phyloP scores from a whole-genome alignment of 176 grass and related monocot species.

The Secale cereale region DNA sequence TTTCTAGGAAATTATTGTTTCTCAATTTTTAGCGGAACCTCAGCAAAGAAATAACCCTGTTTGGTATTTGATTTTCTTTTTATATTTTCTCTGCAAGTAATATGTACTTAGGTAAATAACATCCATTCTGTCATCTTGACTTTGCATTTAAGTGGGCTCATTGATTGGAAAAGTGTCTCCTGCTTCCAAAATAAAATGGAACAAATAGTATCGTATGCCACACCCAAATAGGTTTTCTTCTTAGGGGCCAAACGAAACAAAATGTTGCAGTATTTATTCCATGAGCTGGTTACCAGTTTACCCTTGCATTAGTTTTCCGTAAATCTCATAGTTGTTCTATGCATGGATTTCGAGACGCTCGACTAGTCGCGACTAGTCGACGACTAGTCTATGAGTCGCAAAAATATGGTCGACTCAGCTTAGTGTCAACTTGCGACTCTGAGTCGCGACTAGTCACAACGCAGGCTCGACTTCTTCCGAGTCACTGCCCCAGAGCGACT shows the following conservation, averaged over 20 bases:
- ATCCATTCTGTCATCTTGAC: neutral
- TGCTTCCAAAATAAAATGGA: neutral
- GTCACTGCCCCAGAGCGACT: no score
- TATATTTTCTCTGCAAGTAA: neutral
- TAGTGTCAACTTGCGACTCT: no score
- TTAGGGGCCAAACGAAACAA: neutral
- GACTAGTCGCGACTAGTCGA: no score
- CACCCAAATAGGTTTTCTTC: neutral
- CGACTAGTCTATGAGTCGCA: no score
- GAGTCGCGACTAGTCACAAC: no score
- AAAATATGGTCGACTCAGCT: no score
- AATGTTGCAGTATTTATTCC: neutral
- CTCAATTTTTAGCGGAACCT: neutral
- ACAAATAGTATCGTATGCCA: neutral
- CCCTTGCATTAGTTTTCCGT: neutral
- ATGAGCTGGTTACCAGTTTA: neutral
- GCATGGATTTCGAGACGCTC: no score
- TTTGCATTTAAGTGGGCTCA: neutral
- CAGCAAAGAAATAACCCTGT: neutral
- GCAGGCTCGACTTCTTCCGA: no score
- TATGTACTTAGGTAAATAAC: neutral
- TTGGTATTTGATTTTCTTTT: constrained; percentile 1
- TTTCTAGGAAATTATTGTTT: neutral
- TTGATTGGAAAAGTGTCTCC: neutral
- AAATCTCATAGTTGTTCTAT: neutral